Conservation (phyloP, 495 filamentous ascomycete species). For the Recurvomyces mirabilis region DNA sequence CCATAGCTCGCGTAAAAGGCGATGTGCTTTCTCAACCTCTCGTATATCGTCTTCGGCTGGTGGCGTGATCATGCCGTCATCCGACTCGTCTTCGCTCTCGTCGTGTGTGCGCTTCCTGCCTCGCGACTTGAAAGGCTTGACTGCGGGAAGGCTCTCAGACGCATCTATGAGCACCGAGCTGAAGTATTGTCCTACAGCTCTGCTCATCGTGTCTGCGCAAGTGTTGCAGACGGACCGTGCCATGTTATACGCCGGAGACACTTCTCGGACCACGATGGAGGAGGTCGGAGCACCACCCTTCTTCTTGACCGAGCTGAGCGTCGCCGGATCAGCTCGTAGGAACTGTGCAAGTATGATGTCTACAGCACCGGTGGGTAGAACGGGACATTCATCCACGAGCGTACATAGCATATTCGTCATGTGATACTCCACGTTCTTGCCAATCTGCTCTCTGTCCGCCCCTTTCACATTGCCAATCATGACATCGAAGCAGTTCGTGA, state of each 20-base stretch:
- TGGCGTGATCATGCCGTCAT: constrained; percentile 51
- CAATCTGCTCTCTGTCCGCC: constrained; percentile 63
- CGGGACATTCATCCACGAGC: constrained; percentile 74
- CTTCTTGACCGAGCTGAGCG: constrained; percentile 33
- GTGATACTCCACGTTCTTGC: constrained; percentile 82
- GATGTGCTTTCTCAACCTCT: constrained; percentile 81
- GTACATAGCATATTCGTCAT: constrained; percentile 78
- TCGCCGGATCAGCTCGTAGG: constrained; percentile 63
- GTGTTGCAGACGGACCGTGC: constrained; percentile 84
- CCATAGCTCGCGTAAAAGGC: constrained; percentile 85
- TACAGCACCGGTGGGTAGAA: constrained; percentile 72
- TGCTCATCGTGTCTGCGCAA: constrained; percentile 87
- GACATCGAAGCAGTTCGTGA: constrained; percentile 82
- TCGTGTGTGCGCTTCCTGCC: constrained; percentile 18
- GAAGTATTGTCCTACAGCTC: constrained; percentile 90
- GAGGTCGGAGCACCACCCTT: constrained; percentile 48
- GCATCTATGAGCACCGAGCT: constrained; percentile 90
- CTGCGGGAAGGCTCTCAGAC: constrained; percentile 41
- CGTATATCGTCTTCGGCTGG: constrained; percentile 73
- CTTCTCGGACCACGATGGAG: constrained; percentile 62
- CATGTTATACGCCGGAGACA: constrained; percentile 89
- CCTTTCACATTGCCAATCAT: constrained; percentile 66
- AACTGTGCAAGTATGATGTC: constrained; percentile 95
- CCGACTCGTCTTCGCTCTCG: constrained; percentile 53
- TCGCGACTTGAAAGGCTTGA: constrained; percentile 32